Evolutionary conservation across 495 filamentous ascomycete species (phyloP), one percentile per base, ranked within the genome.

Genomic region (Penicillium fimorum): DNA sequence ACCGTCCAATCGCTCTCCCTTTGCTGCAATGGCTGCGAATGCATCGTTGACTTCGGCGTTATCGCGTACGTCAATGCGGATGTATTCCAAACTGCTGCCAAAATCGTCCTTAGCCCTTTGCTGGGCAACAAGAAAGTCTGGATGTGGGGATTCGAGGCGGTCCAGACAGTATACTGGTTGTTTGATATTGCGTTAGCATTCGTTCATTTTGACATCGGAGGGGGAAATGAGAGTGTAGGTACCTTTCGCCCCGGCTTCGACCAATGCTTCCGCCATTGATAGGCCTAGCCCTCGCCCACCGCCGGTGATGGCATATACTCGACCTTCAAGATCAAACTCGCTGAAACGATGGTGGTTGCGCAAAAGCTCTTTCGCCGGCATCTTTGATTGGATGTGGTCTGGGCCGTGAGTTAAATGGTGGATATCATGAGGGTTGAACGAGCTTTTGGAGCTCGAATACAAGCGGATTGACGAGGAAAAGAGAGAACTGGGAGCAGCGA

Each of bases 201-300:
- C 45, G 32, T 48, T 33, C 27, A 29, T 25, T 4, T 25, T 10
- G 46, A 53, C 10, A n/a, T 25, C 9, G 6, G 10, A 8, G 24
- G 29, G 4, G 32, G 3, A 22, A 41, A 44, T n/a, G 18, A 38
- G 22, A 1, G 18, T 29, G 13, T 11, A 18, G 2, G 6, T 74
- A 87, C 84, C 84, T 63, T 80, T 82, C 2, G 82, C 86, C 10
- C 87, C 86, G 13, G 87, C 84, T 62, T 89, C 86, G 44, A 84
- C 78, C n/a, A 89, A 71, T 9, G 84, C 87, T 62, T 89, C 86
- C 2, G 84, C 83, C 68, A 89, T 80, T 4, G 80, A 76, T 7
- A 91, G 71, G 9, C 87, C 87, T 4, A 90, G 69, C 5, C 86
- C 84, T 51, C 79, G 70, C 29, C 78, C 85, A 20, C 84, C 84